phyloP scores from a whole-genome alignment of 2,329 filamentous ascomycete species.

The Colletotrichum sansevieriae region DNA sequence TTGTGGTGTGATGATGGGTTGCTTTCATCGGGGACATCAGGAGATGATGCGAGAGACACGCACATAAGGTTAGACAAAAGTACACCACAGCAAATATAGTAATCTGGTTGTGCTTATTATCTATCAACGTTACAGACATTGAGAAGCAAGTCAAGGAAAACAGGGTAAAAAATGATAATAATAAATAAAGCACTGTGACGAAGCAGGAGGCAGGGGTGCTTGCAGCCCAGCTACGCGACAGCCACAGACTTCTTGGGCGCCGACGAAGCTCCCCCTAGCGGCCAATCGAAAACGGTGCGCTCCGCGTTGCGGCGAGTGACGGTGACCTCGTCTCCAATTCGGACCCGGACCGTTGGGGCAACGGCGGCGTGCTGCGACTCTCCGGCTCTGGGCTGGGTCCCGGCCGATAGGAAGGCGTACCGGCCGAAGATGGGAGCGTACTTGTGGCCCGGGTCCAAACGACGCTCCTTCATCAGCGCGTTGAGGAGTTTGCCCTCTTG shows the following conservation, averaged over 20 bases:
- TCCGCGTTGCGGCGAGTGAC: conserved; percentile 64
- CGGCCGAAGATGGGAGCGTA: conserved; percentile 80
- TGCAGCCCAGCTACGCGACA: conserved; percentile 6
- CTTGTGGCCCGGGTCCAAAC: conserved; percentile 76
- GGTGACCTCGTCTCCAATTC: conserved; percentile 68
- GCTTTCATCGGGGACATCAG: conserved; percentile 12
- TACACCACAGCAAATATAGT: background rate
- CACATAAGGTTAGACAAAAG: background rate
- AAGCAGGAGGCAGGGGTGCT: too few species aligned
- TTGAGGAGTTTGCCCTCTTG: conserved; percentile 74
- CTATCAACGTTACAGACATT: background rate
- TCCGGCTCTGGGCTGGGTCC: conserved; percentile 16
- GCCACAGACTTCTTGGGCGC: conserved; percentile 14
- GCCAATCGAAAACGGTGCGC: conserved; percentile 68
- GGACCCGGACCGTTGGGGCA: conserved; percentile 51
- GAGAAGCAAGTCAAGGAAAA: background rate
- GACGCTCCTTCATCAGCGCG: conserved; percentile 76
- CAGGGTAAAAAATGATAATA: background rate
- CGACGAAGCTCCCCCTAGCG: conserved; percentile 40
- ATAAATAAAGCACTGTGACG: background rate
- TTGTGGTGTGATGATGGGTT: background rate
- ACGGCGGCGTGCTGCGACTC: conserved; percentile 16
- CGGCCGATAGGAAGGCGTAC: conserved; percentile 71
- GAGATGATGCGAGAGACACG: conserved; percentile 10
- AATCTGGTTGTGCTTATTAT: conserved; percentile 2